Evolutionary conservation across 768 basidiomycete genomes (phyloP).

Genomic region (Chlorophyllum brunneum): DNA sequence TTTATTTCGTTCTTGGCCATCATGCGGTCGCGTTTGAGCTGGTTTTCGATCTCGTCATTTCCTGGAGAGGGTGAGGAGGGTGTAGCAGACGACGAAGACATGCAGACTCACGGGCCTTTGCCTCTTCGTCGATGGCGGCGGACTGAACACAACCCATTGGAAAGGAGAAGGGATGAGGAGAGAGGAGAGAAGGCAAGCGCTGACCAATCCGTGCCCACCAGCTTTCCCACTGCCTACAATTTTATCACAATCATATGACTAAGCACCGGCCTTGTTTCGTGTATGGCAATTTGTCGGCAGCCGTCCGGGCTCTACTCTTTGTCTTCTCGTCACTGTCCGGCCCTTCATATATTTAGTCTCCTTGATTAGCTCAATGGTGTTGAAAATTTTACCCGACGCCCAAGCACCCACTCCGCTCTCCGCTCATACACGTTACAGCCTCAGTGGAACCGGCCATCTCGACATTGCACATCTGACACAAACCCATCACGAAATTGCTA

Average conservation of each 20-base stretch:
- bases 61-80: slow-evolving; percentile 38
- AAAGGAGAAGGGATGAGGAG: slow-evolving; percentile 5
- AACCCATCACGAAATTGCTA: no score
- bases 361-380: no score
- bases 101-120: slow-evolving; percentile 68
- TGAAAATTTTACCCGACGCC: no score
- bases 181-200: slow-evolving; percentile 7
- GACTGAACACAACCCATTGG: slow-evolving; percentile 76
- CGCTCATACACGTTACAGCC: no score
- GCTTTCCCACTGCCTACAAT: slow-evolving; percentile 6
- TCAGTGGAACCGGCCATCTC: no score
- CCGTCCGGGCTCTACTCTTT: no score
- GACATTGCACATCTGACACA: no score
- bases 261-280: background rate
- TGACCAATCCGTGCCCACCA: slow-evolving; percentile 1
- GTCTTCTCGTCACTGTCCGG: background rate
- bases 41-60: slow-evolving; percentile 92
- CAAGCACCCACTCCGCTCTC: no score
- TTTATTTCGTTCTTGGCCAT: slow-evolving; percentile 94
- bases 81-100: background rate
- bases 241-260: slow-evolving; percentile 6
- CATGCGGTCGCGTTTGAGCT: slow-evolving; percentile 84
- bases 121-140: slow-evolving; percentile 69
- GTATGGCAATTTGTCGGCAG: background rate
- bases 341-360: background rate